Base-by-base conservation (phyloP, 1,284 basidiomycete species). In the Cryptococcus floricola region DNA sequence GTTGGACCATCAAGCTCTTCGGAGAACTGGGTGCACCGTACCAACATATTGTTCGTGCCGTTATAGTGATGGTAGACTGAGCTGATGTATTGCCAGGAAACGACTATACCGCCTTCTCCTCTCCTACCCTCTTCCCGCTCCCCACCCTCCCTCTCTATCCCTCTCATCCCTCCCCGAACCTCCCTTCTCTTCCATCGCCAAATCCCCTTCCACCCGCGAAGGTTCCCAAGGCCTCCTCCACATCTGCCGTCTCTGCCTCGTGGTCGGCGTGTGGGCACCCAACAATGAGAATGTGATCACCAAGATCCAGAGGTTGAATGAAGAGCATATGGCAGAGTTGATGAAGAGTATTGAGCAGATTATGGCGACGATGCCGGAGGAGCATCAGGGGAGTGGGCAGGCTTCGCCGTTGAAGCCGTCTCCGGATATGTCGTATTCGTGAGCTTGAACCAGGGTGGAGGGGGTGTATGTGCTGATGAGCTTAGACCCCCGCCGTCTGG, bases 341-440 rank as follows among this genome's bases (percentile, higher is more conserved):
- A 77, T 77, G 75, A 67, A 67, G 55, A 68, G 68, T 23, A 74
- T 77, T 25, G 71, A 75, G 48, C 68, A 71, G 70, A 63, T 73
- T 14, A 70, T 69, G 65, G 60, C 55, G 0, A 69, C 67, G 7
- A 51, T 74, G 19, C 71, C 70, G n/a, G 59, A 53, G 5, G 48
- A 50, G 3, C 54, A 62, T 34, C 56, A 60, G 31, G 50, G 50
- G 42, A 52, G 49, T 8, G 43, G 54, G 31, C 31, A 34, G 12
- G 23, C 19, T n/a, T 61, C 57, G 9, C 52, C 57, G 14, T 41
- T 52, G 39, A 61, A 54, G 34, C 54, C 54, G 2, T 41, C 55
- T 6, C 18, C 47, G 13, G 58, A 60, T 4, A 19, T 60, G 5
- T 56, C 56, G 49, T 50, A 50, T 34, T 56, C 56, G 61, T 63